Base-by-base conservation (phyloP, 495 filamentous ascomycete species). In the Patellaria atrata region DNA sequence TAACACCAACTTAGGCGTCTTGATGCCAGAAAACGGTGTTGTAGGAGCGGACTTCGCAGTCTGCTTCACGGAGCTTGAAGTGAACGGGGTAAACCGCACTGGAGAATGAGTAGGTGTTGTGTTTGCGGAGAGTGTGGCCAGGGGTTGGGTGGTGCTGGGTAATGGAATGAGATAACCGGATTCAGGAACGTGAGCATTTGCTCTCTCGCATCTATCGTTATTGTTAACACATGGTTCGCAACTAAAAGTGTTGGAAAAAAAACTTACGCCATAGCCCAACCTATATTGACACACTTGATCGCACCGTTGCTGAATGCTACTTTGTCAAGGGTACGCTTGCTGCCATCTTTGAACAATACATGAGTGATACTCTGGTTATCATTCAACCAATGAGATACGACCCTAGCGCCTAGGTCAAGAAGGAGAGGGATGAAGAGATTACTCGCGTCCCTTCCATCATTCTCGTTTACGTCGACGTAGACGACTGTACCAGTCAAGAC, bases 341-440 rank as follows among this genome's bases (percentile, higher is more conserved):
- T 77, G 26, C 89, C 89, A 57, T 94, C 89, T 50, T 94, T 94
- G 59, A 80, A 97, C 1, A 97, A 74, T 1, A 97, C 81, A 48
- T 97, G 89, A 3, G 89, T 97, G 50, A 94, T 85, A 2, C 81
- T 82, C 21, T 91, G 63, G 52, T 75, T 82, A 7, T 55, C 43
- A 12, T 55, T 33, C 8, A 30, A 67, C 89, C 89, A 97, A 15
- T 64, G 66, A 57, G 78, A 81, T 10, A 91, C 69, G 44, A 80
- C 85, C 19, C 73, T 71, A 12, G 86, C 89, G 7, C 89, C 89
- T 69, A 97, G 82, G 35, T 80, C 73, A 4, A 67, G 68, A 25
- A 94, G 63, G 5, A 92, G 67, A 40, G 89, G 78, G 11, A 79
- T 66, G 52, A 94, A 94, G 31, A 89, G 73, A 11, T 71, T 69